Conservation (phyloP, 2,329 filamentous ascomycete genomes). For the Ophiocordyceps camponoti-leonardi region DNA sequence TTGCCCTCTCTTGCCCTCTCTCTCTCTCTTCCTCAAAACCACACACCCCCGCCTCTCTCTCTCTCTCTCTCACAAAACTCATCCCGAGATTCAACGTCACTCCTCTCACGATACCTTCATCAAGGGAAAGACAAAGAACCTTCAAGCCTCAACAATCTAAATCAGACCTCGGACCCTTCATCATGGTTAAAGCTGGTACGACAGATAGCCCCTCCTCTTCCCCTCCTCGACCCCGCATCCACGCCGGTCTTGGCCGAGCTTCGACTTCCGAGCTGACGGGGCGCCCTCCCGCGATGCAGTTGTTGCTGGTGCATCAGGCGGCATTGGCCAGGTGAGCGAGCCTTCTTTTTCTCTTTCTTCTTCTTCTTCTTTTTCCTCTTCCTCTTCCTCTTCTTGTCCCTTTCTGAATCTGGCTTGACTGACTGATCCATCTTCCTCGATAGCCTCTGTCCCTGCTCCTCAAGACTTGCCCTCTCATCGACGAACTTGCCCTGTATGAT, state of each 20-base stretch:
- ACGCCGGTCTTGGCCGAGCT: neutral
- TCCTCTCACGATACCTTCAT: too few species aligned
- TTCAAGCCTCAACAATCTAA: neutral
- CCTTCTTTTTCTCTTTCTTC: neutral
- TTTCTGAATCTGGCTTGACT: conserved; percentile 1
- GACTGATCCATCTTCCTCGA: conserved; percentile 6
- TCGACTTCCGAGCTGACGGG: conserved; percentile 1
- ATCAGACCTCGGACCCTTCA: conserved; percentile 7
- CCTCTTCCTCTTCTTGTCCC: neutral
- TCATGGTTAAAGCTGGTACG: conserved; percentile 47
- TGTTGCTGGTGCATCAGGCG: conserved; percentile 92
- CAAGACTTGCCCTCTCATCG: conserved; percentile 75
- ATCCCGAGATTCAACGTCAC: neutral
- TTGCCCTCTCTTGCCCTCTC: neutral
- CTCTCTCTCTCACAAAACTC: neutral
- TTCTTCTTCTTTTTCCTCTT: neutral
- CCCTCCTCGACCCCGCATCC: conserved; percentile 9
- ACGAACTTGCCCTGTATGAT: conserved; percentile 96
- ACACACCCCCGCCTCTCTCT: too few species aligned
- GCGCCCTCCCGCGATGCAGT: conserved; percentile 21
- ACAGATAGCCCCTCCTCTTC: conserved; percentile 2
- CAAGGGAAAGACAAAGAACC: neutral
- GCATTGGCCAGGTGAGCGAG: conserved; percentile 78
- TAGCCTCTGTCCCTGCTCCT: conserved; percentile 92
- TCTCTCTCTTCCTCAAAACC: neutral